Base-by-base conservation (phyloP, 2,329 filamentous ascomycete species). In the Amylocarpus encephaloides region DNA sequence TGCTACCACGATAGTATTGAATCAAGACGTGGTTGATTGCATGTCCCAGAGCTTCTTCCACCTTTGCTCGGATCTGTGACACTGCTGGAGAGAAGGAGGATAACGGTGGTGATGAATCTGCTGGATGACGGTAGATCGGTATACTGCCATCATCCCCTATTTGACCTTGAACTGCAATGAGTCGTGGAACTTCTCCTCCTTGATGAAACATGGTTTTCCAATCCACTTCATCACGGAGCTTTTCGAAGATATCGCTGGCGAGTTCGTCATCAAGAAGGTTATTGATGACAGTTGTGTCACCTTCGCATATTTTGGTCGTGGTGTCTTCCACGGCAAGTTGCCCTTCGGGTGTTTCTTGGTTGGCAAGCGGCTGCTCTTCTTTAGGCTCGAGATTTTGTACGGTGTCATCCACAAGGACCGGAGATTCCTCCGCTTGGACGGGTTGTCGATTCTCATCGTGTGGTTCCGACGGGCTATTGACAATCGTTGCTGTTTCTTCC, bases 121-220 rank as follows among this genome's bases (percentile, higher is more conserved):
- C 81, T 40, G 93, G 93, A 67, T 97, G 93, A 12, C 93, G 86
- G 67, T 98, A 98, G n/a, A 97, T 77, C 18, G 93, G 93, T 66
- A 87, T 83, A 57, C 76, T 83, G 15, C 87, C 88, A 61, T 92
- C 83, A 0, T 73, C 64, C 35, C 74, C 75, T 29, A 90, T 73
- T 13, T 78, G 72, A 3, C 91, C 93, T 66, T 97, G 91, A 16
- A 95, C 90, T 43, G 89, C 90, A 6, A 97, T 88, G 2, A 96
- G 79, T 34, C 93, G 83, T 39, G 93, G 93, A 0, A 97, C 93
- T 61, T 93, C 86, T 22, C 93, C 91, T 32, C 88, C 88, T 57
- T 92, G 85, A 60, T 97, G 93, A 39, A 84, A 85, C 93, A 98
- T 97, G 57, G 80, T 85, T 64, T 92, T 85, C 90, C 92, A 98